A percentile compares a stretch with the other conserved stretches of the same genome.
Conservation (phyloP, 179 eudicot species). For the Camellia oleifera region DNA sequence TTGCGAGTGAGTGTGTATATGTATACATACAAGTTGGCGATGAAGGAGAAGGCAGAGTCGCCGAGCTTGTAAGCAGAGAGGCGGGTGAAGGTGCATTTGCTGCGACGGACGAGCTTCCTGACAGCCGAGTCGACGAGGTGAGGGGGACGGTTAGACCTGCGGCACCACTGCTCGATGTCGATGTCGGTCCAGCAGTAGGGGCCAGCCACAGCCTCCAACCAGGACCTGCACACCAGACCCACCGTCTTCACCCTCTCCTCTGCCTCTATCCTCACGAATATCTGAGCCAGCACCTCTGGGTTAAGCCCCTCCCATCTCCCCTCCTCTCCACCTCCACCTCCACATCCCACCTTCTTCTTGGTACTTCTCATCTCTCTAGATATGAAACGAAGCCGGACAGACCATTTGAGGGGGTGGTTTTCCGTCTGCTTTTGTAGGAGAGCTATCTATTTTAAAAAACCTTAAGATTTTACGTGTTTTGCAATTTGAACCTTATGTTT, state of each 20-base stretch:
- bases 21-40: slow-evolving; percentile 20
- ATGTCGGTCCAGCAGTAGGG: slow-evolving; percentile 30
- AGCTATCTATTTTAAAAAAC: no score
- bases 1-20: no score
- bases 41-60: slow-evolving; percentile 18
- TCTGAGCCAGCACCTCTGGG: slow-evolving; percentile 24
- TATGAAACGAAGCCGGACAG: no score
- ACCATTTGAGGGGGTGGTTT: no score
- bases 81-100: slow-evolving; percentile 17
- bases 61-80: slow-evolving; percentile 18
- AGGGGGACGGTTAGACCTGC: background rate
- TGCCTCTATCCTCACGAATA: slow-evolving; percentile 14
- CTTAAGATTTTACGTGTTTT: no score
- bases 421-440: no score
- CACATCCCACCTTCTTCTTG: background rate
- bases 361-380: background rate
- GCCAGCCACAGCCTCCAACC: slow-evolving; percentile 22
- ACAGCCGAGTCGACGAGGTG: slow-evolving; percentile 24
- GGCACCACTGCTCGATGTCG: slow-evolving; percentile 22
- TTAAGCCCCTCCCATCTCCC: slow-evolving; percentile 21
- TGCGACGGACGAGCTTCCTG: slow-evolving; percentile 26
- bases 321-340: background rate
- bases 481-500: no score
- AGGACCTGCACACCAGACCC: slow-evolving; percentile 23
- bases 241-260: slow-evolving; percentile 21